Evolutionary conservation across 345 rosid genomes (phyloP).

Genomic region (rapeseed (Brassica napus)): DNA sequence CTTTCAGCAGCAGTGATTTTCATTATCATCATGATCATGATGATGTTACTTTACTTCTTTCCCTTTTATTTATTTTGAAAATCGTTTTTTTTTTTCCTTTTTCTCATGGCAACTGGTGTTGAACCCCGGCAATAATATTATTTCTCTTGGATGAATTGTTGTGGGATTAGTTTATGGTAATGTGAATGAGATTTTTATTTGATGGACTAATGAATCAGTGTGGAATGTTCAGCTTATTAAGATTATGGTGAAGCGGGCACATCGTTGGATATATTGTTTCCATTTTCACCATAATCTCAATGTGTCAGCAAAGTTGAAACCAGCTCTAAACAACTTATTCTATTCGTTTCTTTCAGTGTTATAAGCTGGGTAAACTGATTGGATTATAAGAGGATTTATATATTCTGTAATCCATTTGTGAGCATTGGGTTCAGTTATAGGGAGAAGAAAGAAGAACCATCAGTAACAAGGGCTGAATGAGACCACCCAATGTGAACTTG

Average conservation of each 20-base stretch:
- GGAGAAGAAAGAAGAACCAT: no score
- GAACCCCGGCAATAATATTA: not conserved
- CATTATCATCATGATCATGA: not conserved
- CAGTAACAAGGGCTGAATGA: no score
- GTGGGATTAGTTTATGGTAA: not conserved
- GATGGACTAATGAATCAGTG: not conserved
- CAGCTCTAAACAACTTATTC: not conserved
- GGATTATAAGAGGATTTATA: no score
- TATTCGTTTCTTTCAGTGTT: not conserved
- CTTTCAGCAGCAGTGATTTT: conserved; percentile 63
- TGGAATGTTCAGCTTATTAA: not conserved
- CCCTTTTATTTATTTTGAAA: not conserved
- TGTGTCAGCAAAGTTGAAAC: not conserved
- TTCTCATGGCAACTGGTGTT: conserved; percentile 4
- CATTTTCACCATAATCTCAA: not conserved
- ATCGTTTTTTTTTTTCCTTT: not conserved
- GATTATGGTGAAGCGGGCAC: not conserved
- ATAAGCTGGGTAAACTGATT: not conserved
- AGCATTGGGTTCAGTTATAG: no score
- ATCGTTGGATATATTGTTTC: not conserved
- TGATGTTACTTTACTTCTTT: not conserved
- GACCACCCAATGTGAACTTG: no score
- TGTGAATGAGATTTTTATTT: conserved; percentile 15
- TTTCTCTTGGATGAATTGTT: not conserved
- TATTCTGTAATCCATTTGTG: no score